A percentile compares a stretch with the other conserved stretches of the same genome.
phyloP scores from a whole-genome alignment of 257 asterid genomes.

The Jacaranda copaia region DNA sequence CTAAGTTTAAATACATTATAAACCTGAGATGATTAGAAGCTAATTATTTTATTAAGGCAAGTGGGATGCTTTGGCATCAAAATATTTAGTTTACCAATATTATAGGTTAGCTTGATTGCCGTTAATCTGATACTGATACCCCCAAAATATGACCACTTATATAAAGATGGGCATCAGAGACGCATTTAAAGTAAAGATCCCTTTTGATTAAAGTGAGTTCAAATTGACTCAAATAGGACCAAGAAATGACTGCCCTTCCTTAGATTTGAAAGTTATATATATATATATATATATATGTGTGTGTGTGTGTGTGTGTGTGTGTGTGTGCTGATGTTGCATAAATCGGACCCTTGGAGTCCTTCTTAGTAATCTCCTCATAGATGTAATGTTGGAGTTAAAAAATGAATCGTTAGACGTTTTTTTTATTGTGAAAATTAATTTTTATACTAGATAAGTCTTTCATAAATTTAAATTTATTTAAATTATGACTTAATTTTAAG shows the following conservation, averaged over 20 bases:
- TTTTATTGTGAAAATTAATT: too few relatives aligned
- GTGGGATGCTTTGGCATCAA: slow-evolving; percentile 30
- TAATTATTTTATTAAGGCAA: slow-evolving; percentile 30
- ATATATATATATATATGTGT: too few relatives aligned
- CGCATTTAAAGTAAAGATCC: neutral
- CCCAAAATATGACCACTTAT: neutral
- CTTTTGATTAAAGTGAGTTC: neutral
- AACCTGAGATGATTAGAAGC: slow-evolving; percentile 22
- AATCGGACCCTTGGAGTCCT: too few relatives aligned
- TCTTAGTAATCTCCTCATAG: too few relatives aligned
- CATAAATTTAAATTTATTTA: too few relatives aligned
- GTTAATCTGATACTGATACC: slow-evolving; percentile 19
- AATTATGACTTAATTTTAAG: too few relatives aligned
- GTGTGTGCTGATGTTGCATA: too few relatives aligned
- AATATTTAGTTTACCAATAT: slow-evolving; percentile 9
- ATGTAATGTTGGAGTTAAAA: too few relatives aligned
- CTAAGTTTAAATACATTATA: neutral
- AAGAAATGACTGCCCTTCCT: neutral
- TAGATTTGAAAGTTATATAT: neutral
- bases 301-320: too few relatives aligned
- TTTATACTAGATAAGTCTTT: too few relatives aligned
- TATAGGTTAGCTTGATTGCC: slow-evolving; percentile 38
- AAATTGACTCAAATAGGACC: neutral
- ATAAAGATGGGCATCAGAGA: neutral
- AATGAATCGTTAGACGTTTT: too few relatives aligned